A percentile compares a stretch with the other conserved stretches of the same genome.
phyloP scores from a whole-genome alignment of 2,329 filamentous ascomycete species.

The Periconia macrospinosa region DNA sequence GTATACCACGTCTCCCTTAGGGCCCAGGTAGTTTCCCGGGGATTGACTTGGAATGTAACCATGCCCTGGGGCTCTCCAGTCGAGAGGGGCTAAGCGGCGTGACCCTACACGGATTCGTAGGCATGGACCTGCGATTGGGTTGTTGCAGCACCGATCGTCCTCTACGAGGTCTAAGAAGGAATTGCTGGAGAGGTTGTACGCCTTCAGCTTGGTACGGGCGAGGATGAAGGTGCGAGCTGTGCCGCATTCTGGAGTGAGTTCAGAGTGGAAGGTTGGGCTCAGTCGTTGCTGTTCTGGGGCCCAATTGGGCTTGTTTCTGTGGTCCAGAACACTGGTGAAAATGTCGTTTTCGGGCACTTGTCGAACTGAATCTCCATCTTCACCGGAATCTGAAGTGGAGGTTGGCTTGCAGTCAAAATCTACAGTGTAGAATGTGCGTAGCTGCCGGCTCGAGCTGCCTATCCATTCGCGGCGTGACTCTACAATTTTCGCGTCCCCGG shows the following conservation, averaged over 20 bases:
- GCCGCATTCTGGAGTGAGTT: conserved; percentile 49
- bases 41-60: conserved; percentile 7
- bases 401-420: conserved; percentile 45
- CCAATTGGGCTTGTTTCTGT: conserved; percentile 43
- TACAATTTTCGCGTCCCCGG: conserved; percentile 61
- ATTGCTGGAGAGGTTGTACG: conserved; percentile 57
- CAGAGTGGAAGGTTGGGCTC: conserved; percentile 52
- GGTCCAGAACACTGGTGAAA: conserved; percentile 26
- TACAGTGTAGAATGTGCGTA: conserved; percentile 67
- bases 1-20: conserved; percentile 23
- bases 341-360: conserved; percentile 33
- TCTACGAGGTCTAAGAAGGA: conserved; percentile 65
- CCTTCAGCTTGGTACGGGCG: conserved; percentile 57
- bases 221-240: conserved; percentile 52
- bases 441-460: conserved; percentile 56
- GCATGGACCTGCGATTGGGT: conserved; percentile 32
- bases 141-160: conserved; percentile 45
- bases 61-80: conserved; percentile 8
- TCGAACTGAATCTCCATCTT: conserved; percentile 3
- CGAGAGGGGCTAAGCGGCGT: conserved; percentile 40
- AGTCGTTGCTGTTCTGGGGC: conserved; percentile 40
- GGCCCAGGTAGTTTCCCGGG: not conserved
- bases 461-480: conserved; percentile 72
- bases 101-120: conserved; percentile 56
- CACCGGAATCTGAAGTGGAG: conserved; percentile 5